Evolutionary conservation across 169 alveolate genomes (phyloP).

Genomic region (Cryptosporidium felis): DNA sequence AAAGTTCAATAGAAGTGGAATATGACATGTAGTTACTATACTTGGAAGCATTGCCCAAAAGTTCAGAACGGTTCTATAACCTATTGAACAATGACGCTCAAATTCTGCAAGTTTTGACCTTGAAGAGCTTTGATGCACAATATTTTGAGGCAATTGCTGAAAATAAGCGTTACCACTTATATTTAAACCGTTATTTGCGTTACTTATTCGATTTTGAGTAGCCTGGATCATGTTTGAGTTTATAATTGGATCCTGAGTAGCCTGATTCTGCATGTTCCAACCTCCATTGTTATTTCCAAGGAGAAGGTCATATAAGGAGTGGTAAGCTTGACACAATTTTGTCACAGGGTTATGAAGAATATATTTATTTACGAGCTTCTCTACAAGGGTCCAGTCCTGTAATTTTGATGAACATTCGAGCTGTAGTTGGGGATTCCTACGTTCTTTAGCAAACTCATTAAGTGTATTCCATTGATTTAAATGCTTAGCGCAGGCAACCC

Average conservation of each 20-base stretch:
- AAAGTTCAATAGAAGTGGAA: slow-evolving; percentile 73
- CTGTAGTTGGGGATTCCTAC: slow-evolving; percentile 75
- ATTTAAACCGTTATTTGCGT: neutral
- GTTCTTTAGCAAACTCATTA: slow-evolving; percentile 77
- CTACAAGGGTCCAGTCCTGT: slow-evolving; percentile 77
- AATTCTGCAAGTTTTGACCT: slow-evolving; percentile 51
- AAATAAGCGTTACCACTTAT: neutral
- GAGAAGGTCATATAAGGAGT: slow-evolving; percentile 57
- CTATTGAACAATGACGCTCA: slow-evolving; percentile 68
- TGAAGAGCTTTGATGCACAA: slow-evolving; percentile 4
- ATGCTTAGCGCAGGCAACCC: slow-evolving; percentile 79
- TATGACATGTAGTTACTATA: slow-evolving; percentile 68
- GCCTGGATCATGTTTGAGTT: neutral
- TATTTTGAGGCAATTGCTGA: slow-evolving; percentile 1
- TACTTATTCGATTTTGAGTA: neutral
- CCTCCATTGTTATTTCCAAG: slow-evolving; percentile 10
- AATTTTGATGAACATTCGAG: slow-evolving; percentile 73
- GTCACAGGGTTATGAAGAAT: slow-evolving; percentile 72
- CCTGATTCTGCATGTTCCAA: neutral
- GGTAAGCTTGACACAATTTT: slow-evolving; percentile 68
- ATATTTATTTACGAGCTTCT: slow-evolving; percentile 73
- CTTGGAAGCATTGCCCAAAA: slow-evolving; percentile 72
- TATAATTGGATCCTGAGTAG: neutral
- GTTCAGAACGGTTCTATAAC: slow-evolving; percentile 65
- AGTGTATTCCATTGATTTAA: slow-evolving; percentile 78